Base-by-base conservation (phyloP, 768 basidiomycete species). In the Tulasnella calospora region DNA sequence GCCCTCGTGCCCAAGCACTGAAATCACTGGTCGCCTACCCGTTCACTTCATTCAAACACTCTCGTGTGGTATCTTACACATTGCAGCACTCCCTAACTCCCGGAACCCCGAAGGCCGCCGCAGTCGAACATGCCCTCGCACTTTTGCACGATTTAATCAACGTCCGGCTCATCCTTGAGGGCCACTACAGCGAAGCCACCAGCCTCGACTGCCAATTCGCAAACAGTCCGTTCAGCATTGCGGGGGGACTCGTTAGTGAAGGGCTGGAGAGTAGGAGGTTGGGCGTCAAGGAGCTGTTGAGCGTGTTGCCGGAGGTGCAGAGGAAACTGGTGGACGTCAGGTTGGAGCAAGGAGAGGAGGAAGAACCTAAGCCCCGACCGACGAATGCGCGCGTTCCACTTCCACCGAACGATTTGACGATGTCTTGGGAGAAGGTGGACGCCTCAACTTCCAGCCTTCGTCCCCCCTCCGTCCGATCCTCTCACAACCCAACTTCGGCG, bases 271-370 rank as follows among this genome's bases (percentile, higher is more conserved):
- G 27, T 19, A 51, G 79, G 38, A 70, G 88, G 36, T 87, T 88
- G 80, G 91, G 91, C 86, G 89, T 94, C 78, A 88, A 90, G 40
- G 92, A 93, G 51, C 84, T 94, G n/a, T 88, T 92, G 80, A 84
- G 87, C 1, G 85, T 89, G 0, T 86, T 95, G 67, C 89, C 93
- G 0, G 84, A 85, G 2, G 87, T 90, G 0, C 92, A 94, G 82
- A 89, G 91, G 23, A 85, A 86, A 17, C 82, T 91, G 33, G 83
- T 93, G 1, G 92, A 93, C 80, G 84, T 86, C 3, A 90, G 91
- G 79, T 84, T 93, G 9, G 88, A 87, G 80, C 40, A 74, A 47
- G 40, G n/a, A 74, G 33, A 36, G 44, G 36, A 55, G 44, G 51
- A 57, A 35, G 55, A 76, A 38, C 7, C 30, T 10, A 3, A 30